A percentile compares a stretch with the other conserved stretches of the same genome.
These are phyloP conservation scores for Talaromyces thailandensis DNA, from an alignment of 495 filamentous ascomycete genomes.

Conservation along the genomic window DNA sequence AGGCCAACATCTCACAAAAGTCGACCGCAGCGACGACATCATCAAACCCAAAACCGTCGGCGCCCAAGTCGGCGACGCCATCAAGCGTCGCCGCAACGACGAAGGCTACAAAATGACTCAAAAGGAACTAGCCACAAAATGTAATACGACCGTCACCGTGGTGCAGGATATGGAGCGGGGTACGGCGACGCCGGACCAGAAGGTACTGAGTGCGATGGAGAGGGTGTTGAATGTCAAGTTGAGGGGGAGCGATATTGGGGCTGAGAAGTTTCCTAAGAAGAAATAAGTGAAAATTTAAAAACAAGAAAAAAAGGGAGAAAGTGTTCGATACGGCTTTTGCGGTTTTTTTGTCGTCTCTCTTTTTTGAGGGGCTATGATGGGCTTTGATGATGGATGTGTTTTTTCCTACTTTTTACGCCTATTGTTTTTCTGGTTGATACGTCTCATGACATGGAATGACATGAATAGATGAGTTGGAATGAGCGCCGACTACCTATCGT, in stretches of 20 bases:
- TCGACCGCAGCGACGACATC: conserved; percentile 96
- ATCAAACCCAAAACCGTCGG: conserved; percentile 91
- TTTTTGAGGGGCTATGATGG: conserved; percentile 4
- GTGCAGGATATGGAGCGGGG: conserved; percentile 84
- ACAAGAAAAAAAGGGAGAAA: conserved; percentile 7
- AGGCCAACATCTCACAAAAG: conserved; percentile 94
- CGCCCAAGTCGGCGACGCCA: conserved; percentile 67
- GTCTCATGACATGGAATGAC: conserved; percentile 6
- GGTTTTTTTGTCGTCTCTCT: conserved; percentile 5
- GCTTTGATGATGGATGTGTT: conserved; percentile 13
- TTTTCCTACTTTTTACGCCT: conserved; percentile 6
- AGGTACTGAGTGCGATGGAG: conserved; percentile 73
- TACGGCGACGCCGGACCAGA: conserved; percentile 73
- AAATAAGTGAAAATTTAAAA: conserved; percentile 23
- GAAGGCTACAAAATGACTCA: conserved; percentile 81
- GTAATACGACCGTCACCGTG: conserved; percentile 73
- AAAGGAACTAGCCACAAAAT: conserved; percentile 91
- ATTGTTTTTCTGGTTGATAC: not conserved
- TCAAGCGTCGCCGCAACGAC: conserved; percentile 66
- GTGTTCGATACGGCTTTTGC: conserved; percentile 14
- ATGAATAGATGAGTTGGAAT: conserved; percentile 4
- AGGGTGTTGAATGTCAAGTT: conserved; percentile 78
- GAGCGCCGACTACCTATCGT: not conserved
- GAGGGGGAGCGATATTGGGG: conserved; percentile 66
- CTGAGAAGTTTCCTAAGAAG: conserved; percentile 68